Evolutionary conservation across 164 flowering plant species (phyloP), one percentile per base, ranked within the genome.

Genomic region (Protea cynaroides): DNA sequence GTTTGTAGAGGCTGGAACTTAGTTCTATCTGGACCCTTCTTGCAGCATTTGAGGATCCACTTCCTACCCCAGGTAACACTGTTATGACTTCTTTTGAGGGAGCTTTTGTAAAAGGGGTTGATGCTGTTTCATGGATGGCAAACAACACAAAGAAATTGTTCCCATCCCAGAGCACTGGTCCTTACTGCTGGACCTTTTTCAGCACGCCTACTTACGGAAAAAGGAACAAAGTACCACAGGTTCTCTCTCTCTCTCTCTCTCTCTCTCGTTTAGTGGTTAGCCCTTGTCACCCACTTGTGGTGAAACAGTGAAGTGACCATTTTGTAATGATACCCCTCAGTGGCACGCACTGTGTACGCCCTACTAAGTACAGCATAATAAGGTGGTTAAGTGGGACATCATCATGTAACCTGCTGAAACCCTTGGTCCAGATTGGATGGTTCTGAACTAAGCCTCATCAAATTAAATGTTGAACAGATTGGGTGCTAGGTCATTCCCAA

Each of bases 1-100:
- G 69, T 66, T 61, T 76, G 68, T 73, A 93, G 98, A 82, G 83
- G 67, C 77, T 94, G 66, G 95, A 89, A 14, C 72, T 94, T 72
- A 91, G 91, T 81, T 80, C 97, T 56, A 83, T 94, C 62, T 94
- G 97, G 98, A 96, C 97, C 24, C 93, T 90, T 68, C 87, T 94
- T 58, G 93, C 95, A 40, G 97, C 97, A 69, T 94, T 94, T 79
- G 91, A 90, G 69, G 91, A 89, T 56, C 97, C 97, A 59, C 85
- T 94, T 72, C 95, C 95, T 54, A 24, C 84, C 24, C 79, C 80
- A 15, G 70, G 69, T 51, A 64, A 50, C 46, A 47, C 58, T 59
- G 51, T 34, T 46, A 29, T 47, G 56, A 65, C 70, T 68, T 78
- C 82, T 29, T 89, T 94, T 70, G 96, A 88, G 76, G 98, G 98